A percentile compares a stretch with the other conserved stretches of the same genome.
phyloP scores from a whole-genome alignment of 2,329 filamentous ascomycete genomes.

The Hymenoscyphus repandus region DNA sequence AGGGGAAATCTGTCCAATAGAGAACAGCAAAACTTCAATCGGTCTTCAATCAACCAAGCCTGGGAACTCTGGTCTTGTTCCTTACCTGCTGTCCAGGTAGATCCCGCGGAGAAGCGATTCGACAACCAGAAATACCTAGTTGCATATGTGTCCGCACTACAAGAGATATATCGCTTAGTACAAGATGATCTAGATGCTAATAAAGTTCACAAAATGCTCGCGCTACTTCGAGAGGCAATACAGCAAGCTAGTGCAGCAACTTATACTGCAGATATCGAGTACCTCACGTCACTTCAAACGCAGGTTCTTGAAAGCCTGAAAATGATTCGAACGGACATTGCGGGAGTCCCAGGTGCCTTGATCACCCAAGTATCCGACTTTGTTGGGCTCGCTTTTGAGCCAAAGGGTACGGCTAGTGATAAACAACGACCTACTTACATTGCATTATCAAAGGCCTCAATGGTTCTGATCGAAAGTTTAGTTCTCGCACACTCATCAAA shows the following conservation, averaged over 20 bases:
- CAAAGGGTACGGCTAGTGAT: conserved; percentile 32
- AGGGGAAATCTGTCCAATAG: conserved; percentile 40
- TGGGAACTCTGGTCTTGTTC: conserved; percentile 68
- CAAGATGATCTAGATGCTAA: conserved; percentile 56
- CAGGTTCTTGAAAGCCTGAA: conserved; percentile 64
- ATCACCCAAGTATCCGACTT: conserved; percentile 66
- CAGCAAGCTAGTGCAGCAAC: conserved; percentile 61
- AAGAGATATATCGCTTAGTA: conserved; percentile 74
- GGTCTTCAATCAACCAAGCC: conserved; percentile 50
- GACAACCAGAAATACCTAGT: conserved; percentile 78
- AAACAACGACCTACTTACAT: conserved; percentile 70
- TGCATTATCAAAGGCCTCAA: conserved; percentile 78
- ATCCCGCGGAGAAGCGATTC: conserved; percentile 39
- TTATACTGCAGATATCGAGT: conserved; percentile 69
- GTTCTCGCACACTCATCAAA: conserved; percentile 55
- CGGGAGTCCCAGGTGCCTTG: conserved; percentile 62
- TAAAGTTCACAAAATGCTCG: conserved; percentile 62
- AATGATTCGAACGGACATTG: conserved; percentile 60
- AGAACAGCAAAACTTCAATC: conserved; percentile 25
- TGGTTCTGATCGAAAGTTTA: conserved; percentile 61
- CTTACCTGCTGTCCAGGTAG: conserved; percentile 47
- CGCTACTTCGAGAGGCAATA: conserved; percentile 65
- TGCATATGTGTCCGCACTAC: conserved; percentile 73
- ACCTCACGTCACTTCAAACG: conserved; percentile 66
- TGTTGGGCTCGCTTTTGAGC: conserved; percentile 60